Evolutionary conservation across 805 yeast genomes (phyloP).

Genomic region (Torulaspora microellipsoides): DNA sequence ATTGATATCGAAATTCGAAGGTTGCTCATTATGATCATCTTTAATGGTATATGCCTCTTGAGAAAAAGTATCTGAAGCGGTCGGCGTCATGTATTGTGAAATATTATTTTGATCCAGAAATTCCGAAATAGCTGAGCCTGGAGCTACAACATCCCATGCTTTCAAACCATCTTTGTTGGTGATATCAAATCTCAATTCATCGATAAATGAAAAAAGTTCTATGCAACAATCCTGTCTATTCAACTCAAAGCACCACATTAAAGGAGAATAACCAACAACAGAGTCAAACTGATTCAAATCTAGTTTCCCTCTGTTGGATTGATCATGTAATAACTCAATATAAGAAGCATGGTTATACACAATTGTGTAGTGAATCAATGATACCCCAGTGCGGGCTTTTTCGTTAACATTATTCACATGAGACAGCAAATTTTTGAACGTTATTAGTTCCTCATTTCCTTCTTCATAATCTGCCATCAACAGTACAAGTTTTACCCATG

Average conservation of each 20-base stretch:
- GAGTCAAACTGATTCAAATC: slow-evolving; percentile 51
- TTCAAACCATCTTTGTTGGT: slow-evolving; percentile 26
- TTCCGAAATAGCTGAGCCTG: slow-evolving; percentile 52
- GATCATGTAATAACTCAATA: slow-evolving; percentile 43
- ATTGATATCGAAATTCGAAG: slow-evolving; percentile 24
- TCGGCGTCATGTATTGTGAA: slow-evolving; percentile 19
- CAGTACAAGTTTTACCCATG: slow-evolving; percentile 24
- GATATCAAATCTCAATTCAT: slow-evolving; percentile 47
- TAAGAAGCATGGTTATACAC: slow-evolving; percentile 47
- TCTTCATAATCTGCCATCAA: slow-evolving; percentile 21
- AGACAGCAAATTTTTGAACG: slow-evolving; percentile 17
- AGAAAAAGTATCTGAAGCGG: neutral
- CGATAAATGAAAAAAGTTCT: slow-evolving; percentile 56
- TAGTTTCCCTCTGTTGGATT: slow-evolving; percentile 32
- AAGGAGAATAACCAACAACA: slow-evolving; percentile 54
- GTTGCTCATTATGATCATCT: neutral
- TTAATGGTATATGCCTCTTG: neutral
- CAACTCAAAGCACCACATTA: slow-evolving; percentile 82
- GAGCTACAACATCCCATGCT: slow-evolving; percentile 55
- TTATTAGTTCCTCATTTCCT: slow-evolving; percentile 21
- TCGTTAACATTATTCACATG: slow-evolving; percentile 20
- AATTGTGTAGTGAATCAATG: slow-evolving; percentile 50
- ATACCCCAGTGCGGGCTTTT: slow-evolving; percentile 37
- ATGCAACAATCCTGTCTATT: slow-evolving; percentile 52
- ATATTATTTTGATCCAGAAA: slow-evolving; percentile 53